Conservation (phyloP, 768 basidiomycete genomes). For the Russula ochroleuca region DNA sequence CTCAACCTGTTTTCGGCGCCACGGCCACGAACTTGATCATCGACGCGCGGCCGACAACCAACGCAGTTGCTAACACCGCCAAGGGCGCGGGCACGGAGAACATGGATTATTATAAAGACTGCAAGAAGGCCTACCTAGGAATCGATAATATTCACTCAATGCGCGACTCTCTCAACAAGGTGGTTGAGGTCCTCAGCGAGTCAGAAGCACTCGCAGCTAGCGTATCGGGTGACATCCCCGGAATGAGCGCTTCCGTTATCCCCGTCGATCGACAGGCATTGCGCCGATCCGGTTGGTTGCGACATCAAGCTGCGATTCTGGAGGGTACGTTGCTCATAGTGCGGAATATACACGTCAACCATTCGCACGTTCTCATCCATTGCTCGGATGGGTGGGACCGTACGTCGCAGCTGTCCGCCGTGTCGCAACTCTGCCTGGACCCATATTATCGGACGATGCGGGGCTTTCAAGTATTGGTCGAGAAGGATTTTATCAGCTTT, state of each 20-base stretch:
- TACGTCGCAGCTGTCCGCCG: slow-evolving; percentile 86
- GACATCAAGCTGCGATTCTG: slow-evolving; percentile 82
- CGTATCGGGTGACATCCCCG: slow-evolving; percentile 52
- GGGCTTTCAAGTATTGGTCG: slow-evolving; percentile 90
- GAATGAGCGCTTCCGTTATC: slow-evolving; percentile 39
- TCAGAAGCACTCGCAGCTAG: slow-evolving; percentile 67
- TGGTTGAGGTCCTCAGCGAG: slow-evolving; percentile 80
- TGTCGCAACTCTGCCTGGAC: slow-evolving; percentile 93
- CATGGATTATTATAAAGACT: slow-evolving; percentile 97
- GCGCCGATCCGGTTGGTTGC: slow-evolving; percentile 90
- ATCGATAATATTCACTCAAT: slow-evolving; percentile 98
- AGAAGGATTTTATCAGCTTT: slow-evolving; percentile 97
- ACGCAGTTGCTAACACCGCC: slow-evolving; percentile 95
- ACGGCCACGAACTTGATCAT: slow-evolving; percentile 96
- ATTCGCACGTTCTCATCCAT: slow-evolving; percentile 96
- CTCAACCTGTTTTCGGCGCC: slow-evolving; percentile 74
- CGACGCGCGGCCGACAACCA: slow-evolving; percentile 97
- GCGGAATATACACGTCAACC: slow-evolving; percentile 90
- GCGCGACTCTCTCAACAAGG: slow-evolving; percentile 85
- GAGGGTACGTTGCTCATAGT: slow-evolving; percentile 87
- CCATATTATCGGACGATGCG: slow-evolving; percentile 90
- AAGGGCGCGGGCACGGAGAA: slow-evolving; percentile 99
- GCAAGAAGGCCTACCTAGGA: slow-evolving; percentile 91
- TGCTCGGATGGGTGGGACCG: slow-evolving; percentile 99
- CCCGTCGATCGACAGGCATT: slow-evolving; percentile 77